phyloP scores from a whole-genome alignment of 2,329 filamentous ascomycete species.

The Colletotrichum nymphaeae region DNA sequence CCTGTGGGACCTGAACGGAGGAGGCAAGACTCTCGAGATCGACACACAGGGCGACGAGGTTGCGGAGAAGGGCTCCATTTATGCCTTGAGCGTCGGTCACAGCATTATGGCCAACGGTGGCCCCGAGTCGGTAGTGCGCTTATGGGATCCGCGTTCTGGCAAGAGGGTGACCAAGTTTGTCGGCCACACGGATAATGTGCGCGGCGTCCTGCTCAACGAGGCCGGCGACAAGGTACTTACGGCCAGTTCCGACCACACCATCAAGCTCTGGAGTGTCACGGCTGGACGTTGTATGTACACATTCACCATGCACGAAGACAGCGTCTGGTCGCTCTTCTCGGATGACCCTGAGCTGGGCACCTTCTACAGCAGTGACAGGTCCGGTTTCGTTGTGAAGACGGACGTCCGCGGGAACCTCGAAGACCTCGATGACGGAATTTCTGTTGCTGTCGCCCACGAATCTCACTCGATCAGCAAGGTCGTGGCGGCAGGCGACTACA shows the following conservation, averaged over 20 bases:
- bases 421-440: slow-evolving; percentile 85
- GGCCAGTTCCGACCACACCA: slow-evolving; percentile 93
- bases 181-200: slow-evolving; percentile 94
- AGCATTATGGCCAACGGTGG: slow-evolving; percentile 91
- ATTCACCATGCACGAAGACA: slow-evolving; percentile 98
- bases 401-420: slow-evolving; percentile 79
- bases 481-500: slow-evolving; percentile 76
- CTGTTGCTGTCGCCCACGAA: slow-evolving; percentile 91
- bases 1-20: slow-evolving; percentile 92
- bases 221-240: slow-evolving; percentile 93
- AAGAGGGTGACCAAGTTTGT: slow-evolving; percentile 96
- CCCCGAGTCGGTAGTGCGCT: slow-evolving; percentile 89
- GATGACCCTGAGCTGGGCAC: slow-evolving; percentile 85
- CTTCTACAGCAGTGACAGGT: slow-evolving; percentile 95
- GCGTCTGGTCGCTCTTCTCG: slow-evolving; percentile 95
- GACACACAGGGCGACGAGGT: slow-evolving; percentile 86
- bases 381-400: slow-evolving; percentile 94
- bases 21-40: slow-evolving; percentile 87
- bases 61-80: slow-evolving; percentile 92
- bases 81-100: slow-evolving; percentile 84
- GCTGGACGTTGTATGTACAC: slow-evolving; percentile 98
- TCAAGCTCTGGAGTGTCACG: slow-evolving; percentile 98
- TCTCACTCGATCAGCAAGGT: slow-evolving; percentile 82
- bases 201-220: slow-evolving; percentile 89
- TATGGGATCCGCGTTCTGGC: slow-evolving; percentile 92